Evolutionary conservation across 1,284 basidiomycete species (phyloP).

Genomic region (Grifola frondosa): DNA sequence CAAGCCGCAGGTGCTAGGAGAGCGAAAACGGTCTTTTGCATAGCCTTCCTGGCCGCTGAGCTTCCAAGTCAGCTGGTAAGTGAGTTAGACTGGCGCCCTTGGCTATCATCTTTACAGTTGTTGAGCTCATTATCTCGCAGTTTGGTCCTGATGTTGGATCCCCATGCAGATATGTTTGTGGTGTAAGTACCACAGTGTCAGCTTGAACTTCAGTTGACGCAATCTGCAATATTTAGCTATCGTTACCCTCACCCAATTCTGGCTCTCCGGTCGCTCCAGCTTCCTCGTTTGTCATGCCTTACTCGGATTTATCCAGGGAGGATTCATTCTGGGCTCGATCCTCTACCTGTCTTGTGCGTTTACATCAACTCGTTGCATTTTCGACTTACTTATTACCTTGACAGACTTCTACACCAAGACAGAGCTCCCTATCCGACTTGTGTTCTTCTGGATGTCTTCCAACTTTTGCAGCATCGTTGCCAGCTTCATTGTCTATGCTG

Average conservation of each 20-base stretch:
- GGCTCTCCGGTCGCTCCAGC: constrained; percentile 49
- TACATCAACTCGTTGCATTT: constrained; percentile 29
- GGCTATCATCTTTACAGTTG: not conserved
- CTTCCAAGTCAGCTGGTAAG: constrained; percentile 60
- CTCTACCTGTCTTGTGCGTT: constrained; percentile 66
- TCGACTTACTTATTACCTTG: too few relatives aligned
- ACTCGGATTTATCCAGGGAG: constrained; percentile 46
- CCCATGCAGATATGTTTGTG: constrained; percentile 49
- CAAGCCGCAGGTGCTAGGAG: too few relatives aligned
- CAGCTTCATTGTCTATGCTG: constrained; percentile 58
- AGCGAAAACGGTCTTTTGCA: constrained; percentile 43
- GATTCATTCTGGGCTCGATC: constrained; percentile 58
- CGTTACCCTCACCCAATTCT: constrained; percentile 57
- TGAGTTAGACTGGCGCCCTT: not conserved
- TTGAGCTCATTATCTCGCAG: too few relatives aligned
- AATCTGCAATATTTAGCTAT: constrained; percentile 45
- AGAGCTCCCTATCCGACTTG: constrained; percentile 50
- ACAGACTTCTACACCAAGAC: constrained; percentile 16
- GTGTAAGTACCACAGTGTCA: constrained; percentile 9
- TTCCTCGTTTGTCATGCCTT: constrained; percentile 39
- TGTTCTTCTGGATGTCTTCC: constrained; percentile 62
- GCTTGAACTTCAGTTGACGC: not conserved
- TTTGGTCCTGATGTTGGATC: constrained; percentile 68
- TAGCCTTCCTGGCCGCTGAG: constrained; percentile 56
- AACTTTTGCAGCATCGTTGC: constrained; percentile 47